A percentile compares a stretch with the other conserved stretches of the same genome.
phyloP scores from a whole-genome alignment of 495 filamentous ascomycete genomes.

The Penicillium atrosanguineum region DNA sequence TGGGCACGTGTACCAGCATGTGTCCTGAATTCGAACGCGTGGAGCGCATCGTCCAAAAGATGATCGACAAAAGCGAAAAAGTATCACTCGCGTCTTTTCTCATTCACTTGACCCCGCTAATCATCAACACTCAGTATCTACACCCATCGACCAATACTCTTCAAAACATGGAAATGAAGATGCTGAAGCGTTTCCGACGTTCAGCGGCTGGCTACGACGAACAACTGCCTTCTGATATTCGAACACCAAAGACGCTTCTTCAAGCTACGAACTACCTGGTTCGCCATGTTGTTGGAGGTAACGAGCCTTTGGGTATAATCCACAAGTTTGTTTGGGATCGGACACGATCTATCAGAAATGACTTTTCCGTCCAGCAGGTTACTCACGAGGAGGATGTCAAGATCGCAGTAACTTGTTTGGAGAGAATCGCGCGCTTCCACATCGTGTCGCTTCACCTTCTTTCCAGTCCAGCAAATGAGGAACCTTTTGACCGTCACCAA shows the following conservation, averaged over 20 bases:
- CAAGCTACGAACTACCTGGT: slow-evolving; percentile 82
- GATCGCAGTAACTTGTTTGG: slow-evolving; percentile 73
- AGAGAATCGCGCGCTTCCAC: slow-evolving; percentile 88
- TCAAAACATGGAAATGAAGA: slow-evolving; percentile 52
- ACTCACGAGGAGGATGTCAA: slow-evolving; percentile 64
- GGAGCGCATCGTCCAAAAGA: slow-evolving; percentile 68
- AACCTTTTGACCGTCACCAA: slow-evolving; percentile 82
- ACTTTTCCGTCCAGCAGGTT: slow-evolving; percentile 87
- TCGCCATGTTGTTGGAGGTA: slow-evolving; percentile 63
- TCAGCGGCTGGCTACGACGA: slow-evolving; percentile 91
- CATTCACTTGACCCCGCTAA: slow-evolving; percentile 2
- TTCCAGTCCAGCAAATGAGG: slow-evolving; percentile 59
- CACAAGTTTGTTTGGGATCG: slow-evolving; percentile 95
- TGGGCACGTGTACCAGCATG: slow-evolving; percentile 89
- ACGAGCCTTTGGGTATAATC: slow-evolving; percentile 60
- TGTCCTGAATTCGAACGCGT: slow-evolving; percentile 89
- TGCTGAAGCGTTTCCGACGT: slow-evolving; percentile 85
- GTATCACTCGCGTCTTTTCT: slow-evolving; percentile 23
- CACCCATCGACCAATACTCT: slow-evolving; percentile 35
- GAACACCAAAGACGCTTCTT: slow-evolving; percentile 71
- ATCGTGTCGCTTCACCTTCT: slow-evolving; percentile 84
- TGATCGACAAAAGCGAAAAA: slow-evolving; percentile 61
- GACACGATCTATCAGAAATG: slow-evolving; percentile 85
- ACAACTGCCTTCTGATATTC: slow-evolving; percentile 87
- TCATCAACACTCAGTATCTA: slow-evolving; percentile 28